Evolutionary conservation across 2,329 filamentous ascomycete genomes (phyloP).

Genomic region (Clonostachys solani): DNA sequence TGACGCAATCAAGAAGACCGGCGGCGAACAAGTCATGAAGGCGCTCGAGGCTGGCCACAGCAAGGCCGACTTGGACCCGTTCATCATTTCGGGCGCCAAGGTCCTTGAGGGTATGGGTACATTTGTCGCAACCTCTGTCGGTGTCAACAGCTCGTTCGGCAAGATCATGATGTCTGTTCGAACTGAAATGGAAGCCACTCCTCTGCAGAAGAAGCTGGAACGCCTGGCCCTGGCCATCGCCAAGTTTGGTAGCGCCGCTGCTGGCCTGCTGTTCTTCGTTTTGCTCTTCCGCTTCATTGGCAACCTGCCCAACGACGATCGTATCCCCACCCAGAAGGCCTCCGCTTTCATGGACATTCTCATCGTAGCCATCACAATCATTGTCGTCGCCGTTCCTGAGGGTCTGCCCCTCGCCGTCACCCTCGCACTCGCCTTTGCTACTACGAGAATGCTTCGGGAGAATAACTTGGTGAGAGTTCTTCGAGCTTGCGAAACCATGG

Average conservation of each 20-base stretch:
- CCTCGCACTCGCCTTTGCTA: constrained; percentile 62
- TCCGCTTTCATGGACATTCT: constrained; percentile 58
- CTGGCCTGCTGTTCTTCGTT: constrained; percentile 69
- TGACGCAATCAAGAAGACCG: constrained; percentile 64
- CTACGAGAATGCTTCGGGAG: constrained; percentile 62
- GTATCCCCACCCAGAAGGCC: constrained; percentile 49
- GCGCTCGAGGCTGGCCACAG: constrained; percentile 39
- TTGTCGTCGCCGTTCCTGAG: constrained; percentile 65
- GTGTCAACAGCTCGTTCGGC: constrained; percentile 48
- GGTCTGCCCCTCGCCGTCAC: constrained; percentile 64
- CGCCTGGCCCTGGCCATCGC: constrained; percentile 24
- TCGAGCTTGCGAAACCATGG: constrained; percentile 65
- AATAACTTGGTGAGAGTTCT: constrained; percentile 63
- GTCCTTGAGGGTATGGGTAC: constrained; percentile 50
- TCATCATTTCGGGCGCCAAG: constrained; percentile 59
- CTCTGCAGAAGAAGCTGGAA: constrained; percentile 49
- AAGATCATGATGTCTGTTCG: constrained; percentile 52
- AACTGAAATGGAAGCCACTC: constrained; percentile 46
- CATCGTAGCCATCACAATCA: constrained; percentile 61
- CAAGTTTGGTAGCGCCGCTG: constrained; percentile 57
- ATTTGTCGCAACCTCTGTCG: constrained; percentile 51
- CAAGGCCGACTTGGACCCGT: constrained; percentile 55
- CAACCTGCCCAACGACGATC: constrained; percentile 46
- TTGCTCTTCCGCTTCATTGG: constrained; percentile 75
- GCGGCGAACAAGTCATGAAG: constrained; percentile 53